Evolutionary conservation across 768 basidiomycete genomes (phyloP).

Genomic region (Cystobasidium ongulense): DNA sequence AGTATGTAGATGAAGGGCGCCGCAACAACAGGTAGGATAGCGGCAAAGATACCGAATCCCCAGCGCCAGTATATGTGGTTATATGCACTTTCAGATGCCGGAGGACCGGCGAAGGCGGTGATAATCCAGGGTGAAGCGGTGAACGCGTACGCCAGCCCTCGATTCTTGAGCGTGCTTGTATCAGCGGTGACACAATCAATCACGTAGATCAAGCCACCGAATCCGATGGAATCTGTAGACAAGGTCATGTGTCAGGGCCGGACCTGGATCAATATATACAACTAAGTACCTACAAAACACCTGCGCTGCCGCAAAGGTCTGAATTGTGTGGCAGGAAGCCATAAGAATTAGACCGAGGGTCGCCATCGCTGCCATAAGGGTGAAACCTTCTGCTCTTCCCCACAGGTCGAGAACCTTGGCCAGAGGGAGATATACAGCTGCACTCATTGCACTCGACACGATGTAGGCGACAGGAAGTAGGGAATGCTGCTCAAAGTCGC

Average conservation of each 20-base stretch:
- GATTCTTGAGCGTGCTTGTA: neutral
- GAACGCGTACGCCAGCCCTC: conserved; percentile 43
- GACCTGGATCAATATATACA: neutral
- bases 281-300: neutral
- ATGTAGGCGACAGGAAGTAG: conserved; percentile 41
- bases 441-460: conserved; percentile 38
- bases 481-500: conserved; percentile 41
- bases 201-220: conserved; percentile 39
- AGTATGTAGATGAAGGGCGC: conserved; percentile 9
- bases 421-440: conserved; percentile 38
- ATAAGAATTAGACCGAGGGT: conserved; percentile 40
- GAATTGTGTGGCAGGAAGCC: conserved; percentile 39
- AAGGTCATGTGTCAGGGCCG: neutral
- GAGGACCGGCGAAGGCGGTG: conserved; percentile 35
- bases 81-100: conserved; percentile 38
- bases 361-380: conserved; percentile 34
- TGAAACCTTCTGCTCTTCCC: conserved; percentile 37
- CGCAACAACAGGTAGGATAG: conserved; percentile 18
- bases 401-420: conserved; percentile 40
- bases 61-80: conserved; percentile 34
- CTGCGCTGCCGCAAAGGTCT: conserved; percentile 41
- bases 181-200: conserved; percentile 32
- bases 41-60: conserved; percentile 30
- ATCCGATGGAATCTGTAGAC: conserved; percentile 38
- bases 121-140: conserved; percentile 35